Evolutionary conservation across 2,329 filamentous ascomycete genomes (phyloP).

Genomic region (Diaporthe amygdali): DNA sequence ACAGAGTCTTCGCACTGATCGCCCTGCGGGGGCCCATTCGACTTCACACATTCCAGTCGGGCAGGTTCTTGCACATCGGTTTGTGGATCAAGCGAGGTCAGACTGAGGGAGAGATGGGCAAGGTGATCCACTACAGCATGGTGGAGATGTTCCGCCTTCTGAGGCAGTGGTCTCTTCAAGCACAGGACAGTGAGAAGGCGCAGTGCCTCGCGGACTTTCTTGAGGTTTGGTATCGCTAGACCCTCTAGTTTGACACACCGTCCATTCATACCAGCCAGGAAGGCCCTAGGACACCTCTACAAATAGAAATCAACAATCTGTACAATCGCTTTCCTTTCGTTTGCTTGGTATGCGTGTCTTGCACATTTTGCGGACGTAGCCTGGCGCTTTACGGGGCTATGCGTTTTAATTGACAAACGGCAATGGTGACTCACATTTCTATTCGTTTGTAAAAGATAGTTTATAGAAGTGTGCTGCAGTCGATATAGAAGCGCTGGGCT

Average conservation of each 20-base stretch:
- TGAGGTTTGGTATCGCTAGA: not conserved
- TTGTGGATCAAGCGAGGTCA: not conserved
- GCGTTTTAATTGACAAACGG: not conserved
- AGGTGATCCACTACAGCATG: no score
- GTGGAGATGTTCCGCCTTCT: not conserved
- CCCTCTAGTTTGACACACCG: no score
- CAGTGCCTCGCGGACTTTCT: no score
- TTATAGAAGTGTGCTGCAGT: not conserved
- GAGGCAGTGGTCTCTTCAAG: not conserved
- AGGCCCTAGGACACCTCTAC: fast-evolving
- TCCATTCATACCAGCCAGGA: not conserved
- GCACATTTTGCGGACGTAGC: not conserved
- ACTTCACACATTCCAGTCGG: not conserved
- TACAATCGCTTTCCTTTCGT: not conserved
- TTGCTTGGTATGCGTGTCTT: not conserved
- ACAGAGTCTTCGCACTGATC: not conserved
- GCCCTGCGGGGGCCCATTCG: not conserved
- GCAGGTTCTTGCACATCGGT: not conserved
- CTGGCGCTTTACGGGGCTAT: not conserved
- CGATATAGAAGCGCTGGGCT: fast-evolving
- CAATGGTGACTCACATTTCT: not conserved
- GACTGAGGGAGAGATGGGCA: no score
- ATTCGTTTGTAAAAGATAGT: not conserved
- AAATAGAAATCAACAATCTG: no score
- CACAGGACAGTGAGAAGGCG: not conserved